Base-by-base conservation (phyloP, 208 protist genomes). In the Acanthamoeba triangularis region DNA sequence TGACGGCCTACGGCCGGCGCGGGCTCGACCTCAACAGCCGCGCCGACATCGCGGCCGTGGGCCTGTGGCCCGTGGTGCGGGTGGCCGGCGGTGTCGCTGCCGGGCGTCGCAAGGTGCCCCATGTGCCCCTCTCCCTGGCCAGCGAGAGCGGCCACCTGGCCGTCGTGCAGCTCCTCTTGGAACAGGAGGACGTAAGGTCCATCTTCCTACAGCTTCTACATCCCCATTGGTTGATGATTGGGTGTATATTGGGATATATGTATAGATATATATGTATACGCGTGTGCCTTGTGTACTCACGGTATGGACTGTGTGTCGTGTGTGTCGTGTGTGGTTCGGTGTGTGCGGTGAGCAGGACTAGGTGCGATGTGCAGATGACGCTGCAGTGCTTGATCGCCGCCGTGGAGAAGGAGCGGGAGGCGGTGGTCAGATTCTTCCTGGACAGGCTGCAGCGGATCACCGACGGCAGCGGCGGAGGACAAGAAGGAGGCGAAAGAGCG, bases 161-260 rank as follows among this genome's bases (percentile, higher is more conserved):
- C 41, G 1, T 47, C 25, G 72, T 80, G 18, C 72, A 44, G 33
- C 16, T 80, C 28, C 72, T 80, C 18, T 30, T 80, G 41, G 72
- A 80, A 80, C 72, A 80, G 16, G 72, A 28, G 20, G 72, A 80
- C 30, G 72, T 80, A 80, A 80, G 72, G 72, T 80, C 33, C 72
- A 80, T 44, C 18, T 23, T 28, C 72, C 28, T 28, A 23, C 61
- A 14, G 61, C 61, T 67, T 67, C 16, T 67, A 67, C 61, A 67
- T 67, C 25, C 20, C 61, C 28, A 14, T 28, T 63, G 2, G 56
- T 14, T 14, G 56, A 63, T 28, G 14, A 28, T 61, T 61, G 11
- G 1, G 1, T 61, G 1, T 23, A 25, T 61, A 25, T 25, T 61
- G 7, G 16, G 7, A 18, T 18, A 18, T 59, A 59, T 59, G 7